Evolutionary conservation across 176 grass and related monocot genomes (phyloP).

Genomic region (Oryza glumipatula): DNA sequence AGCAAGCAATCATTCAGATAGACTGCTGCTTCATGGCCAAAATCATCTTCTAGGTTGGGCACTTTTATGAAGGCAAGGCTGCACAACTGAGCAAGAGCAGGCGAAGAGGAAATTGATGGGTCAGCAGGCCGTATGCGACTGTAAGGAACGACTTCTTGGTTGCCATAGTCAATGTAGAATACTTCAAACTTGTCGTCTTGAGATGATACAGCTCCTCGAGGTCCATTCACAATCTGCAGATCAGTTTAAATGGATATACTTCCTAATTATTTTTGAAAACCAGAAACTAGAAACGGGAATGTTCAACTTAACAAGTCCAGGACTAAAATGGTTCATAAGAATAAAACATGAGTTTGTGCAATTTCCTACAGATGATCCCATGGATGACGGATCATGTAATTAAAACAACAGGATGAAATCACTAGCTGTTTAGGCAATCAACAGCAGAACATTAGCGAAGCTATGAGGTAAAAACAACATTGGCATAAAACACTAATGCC

Average conservation of each 20-base stretch:
- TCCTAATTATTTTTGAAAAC: not conserved
- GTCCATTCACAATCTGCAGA: conserved; percentile 91
- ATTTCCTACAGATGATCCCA: not conserved
- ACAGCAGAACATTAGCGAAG: not conserved
- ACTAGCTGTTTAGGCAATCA: not conserved
- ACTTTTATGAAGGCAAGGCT: conserved; percentile 88
- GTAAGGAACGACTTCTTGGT: conserved; percentile 91
- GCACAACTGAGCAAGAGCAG: conserved; percentile 86
- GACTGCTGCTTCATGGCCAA: conserved; percentile 82
- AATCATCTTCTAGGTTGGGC: conserved; percentile 74
- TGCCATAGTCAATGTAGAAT: conserved; percentile 97
- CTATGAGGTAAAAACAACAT: not conserved
- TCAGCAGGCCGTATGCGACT: conserved; percentile 75
- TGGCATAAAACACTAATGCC: not conserved
- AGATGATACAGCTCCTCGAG: conserved; percentile 77
- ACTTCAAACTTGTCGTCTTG: conserved; percentile 85
- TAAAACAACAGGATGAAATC: not conserved
- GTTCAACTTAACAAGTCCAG: not conserved
- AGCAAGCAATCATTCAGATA: conserved; percentile 82
- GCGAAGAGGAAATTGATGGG: conserved; percentile 60
- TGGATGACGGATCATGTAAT: not conserved
- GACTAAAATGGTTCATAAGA: not conserved
- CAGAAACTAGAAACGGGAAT: not conserved
- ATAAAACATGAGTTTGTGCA: conserved; percentile 6
- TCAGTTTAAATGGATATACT: conserved; percentile 5